Percentiles rank a stretch among this genome's conserved stretches.
phyloP scores from a whole-genome alignment of 768 basidiomycete species.

The Termitomyces sp. region DNA sequence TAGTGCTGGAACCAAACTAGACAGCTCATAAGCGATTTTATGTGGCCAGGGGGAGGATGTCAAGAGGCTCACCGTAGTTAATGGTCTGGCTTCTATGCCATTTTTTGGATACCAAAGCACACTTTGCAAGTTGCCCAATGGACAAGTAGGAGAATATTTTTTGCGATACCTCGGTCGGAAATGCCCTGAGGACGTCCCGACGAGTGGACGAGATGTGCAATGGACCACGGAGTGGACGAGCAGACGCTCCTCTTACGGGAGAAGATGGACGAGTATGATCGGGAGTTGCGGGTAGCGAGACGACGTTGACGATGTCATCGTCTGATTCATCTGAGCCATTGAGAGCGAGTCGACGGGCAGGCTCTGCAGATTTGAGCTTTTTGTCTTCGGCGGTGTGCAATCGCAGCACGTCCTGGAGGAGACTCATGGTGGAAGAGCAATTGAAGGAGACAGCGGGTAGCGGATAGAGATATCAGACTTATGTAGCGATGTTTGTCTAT shows the following conservation, averaged over 20 bases:
- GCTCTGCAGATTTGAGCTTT: constrained; percentile 25
- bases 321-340: constrained; percentile 47
- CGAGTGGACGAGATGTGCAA: constrained; percentile 33
- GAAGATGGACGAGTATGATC: constrained; percentile 59
- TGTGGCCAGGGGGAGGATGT: background rate
- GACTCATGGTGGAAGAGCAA: constrained; percentile 40
- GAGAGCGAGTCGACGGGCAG: constrained; percentile 14
- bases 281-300: constrained; percentile 66
- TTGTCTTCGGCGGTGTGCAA: constrained; percentile 35
- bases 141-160: constrained; percentile 64
- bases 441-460: background rate
- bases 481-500: constrained; percentile 5
- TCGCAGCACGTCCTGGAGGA: constrained; percentile 66
- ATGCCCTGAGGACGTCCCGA: constrained; percentile 58
- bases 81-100: constrained; percentile 88
- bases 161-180: constrained; percentile 83
- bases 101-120: constrained; percentile 76
- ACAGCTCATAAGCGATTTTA: background rate
- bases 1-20: constrained; percentile 94
- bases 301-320: constrained; percentile 70
- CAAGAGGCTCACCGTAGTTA: constrained; percentile 66
- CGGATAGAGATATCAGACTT: background rate
- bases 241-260: constrained; percentile 41
- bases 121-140: constrained; percentile 65
- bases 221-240: constrained; percentile 44